Conservation (phyloP, 2,329 filamentous ascomycete species). For the Colletotrichum camelliae region DNA sequence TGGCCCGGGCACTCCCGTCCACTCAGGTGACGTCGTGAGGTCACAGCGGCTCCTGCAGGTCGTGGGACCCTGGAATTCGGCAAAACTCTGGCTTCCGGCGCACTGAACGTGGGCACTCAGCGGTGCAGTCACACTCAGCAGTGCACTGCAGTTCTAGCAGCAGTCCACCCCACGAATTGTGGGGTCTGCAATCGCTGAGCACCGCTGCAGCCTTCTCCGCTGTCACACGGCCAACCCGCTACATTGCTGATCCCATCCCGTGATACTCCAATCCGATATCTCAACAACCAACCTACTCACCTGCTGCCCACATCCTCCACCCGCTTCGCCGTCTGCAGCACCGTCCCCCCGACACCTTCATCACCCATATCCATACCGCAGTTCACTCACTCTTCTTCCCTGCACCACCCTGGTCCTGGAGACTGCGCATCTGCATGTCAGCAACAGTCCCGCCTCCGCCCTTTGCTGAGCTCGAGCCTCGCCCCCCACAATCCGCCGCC, state of each 20-base stretch:
- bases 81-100: conserved; percentile 8
- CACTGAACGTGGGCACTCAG: too few relatives aligned
- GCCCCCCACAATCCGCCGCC: neutral
- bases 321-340: neutral
- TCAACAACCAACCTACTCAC: neutral
- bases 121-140: neutral
- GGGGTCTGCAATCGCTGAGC: neutral
- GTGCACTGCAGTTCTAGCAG: neutral
- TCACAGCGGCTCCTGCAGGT: neutral
- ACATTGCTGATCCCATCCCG: conserved; percentile 10
- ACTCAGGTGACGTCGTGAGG: conserved; percentile 10
- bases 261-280: neutral
- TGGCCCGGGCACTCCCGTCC: neutral
- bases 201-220: conserved; percentile 10
- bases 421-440: neutral
- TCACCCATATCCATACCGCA: neutral
- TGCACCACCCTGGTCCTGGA: neutral
- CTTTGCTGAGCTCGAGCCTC: conserved; percentile 14
- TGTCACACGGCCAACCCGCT: conserved; percentile 16
- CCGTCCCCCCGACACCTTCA: neutral
- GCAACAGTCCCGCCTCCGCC: conserved; percentile 6
- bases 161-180: conserved; percentile 9
- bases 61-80: conserved; percentile 19
- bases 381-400: neutral
- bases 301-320: neutral